A percentile compares a stretch with the other conserved stretches of the same genome.
phyloP scores from a whole-genome alignment of 2,329 filamentous ascomycete species.

The Thermoascus crustaceus region DNA sequence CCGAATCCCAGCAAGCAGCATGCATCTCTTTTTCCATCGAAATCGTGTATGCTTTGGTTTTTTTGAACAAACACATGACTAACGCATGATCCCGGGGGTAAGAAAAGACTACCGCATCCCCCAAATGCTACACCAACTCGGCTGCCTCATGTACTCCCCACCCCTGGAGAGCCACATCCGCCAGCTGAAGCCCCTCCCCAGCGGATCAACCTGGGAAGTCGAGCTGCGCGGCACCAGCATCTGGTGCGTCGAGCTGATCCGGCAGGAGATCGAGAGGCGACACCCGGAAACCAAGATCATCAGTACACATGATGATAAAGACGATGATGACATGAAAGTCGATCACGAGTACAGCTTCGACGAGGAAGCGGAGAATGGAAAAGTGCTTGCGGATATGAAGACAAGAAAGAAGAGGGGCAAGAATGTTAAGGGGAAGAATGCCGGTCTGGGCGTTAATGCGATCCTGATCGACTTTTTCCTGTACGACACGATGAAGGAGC shows the following conservation, averaged over 20 bases:
- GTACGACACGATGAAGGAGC: conserved; percentile 86
- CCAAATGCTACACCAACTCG: conserved; percentile 78
- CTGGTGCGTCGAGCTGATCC: conserved; percentile 88
- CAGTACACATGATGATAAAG: conserved; percentile 7
- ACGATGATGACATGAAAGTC: conserved; percentile 5
- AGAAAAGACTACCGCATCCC: conserved; percentile 85
- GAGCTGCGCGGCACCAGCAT: conserved; percentile 90
- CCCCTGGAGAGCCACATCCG: conserved; percentile 64
- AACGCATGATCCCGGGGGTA: neutral
- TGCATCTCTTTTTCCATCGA: no score
- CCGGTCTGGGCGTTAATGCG: conserved; percentile 61
- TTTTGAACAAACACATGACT: neutral
- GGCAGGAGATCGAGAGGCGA: conserved; percentile 64
- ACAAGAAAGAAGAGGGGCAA: no score
- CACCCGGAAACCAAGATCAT: conserved; percentile 57
- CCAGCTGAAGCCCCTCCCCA: conserved; percentile 55
- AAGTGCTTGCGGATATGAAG: no score
- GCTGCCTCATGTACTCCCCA: conserved; percentile 78
- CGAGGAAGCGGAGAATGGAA: no score
- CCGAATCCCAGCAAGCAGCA: no score
- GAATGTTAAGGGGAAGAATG: no score
- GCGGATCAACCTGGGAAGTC: conserved; percentile 71
- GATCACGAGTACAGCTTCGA: no score
- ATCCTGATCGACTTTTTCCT: conserved; percentile 96
- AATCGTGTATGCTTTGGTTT: no score